These are phyloP conservation scores for Coniochaeta prunicola DNA, from an alignment of 2,329 filamentous ascomycete genomes.

Conservation along the genomic window DNA sequence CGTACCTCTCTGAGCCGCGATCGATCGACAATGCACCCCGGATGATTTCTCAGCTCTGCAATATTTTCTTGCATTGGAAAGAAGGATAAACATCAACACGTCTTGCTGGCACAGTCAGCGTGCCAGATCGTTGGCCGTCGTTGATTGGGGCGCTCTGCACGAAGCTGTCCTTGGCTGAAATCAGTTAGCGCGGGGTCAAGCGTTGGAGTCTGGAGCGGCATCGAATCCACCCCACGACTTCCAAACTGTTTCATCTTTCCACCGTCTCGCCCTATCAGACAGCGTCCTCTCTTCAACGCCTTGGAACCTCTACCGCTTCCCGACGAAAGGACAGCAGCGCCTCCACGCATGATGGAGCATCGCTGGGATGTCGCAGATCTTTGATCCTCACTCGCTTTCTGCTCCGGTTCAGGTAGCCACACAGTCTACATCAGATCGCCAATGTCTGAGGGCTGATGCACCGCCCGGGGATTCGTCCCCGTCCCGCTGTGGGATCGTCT, in stretches of 20 bases:
- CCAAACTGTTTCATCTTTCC: background rate
- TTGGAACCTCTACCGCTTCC: background rate
- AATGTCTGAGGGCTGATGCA: background rate
- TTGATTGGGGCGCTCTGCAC: too few species aligned
- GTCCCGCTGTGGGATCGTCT: background rate
- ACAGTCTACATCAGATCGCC: too few species aligned
- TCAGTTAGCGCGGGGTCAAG: too few species aligned
- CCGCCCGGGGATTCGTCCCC: background rate
- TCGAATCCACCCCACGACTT: background rate
- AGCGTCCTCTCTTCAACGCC: background rate
- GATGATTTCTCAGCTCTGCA: too few species aligned
- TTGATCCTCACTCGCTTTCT: background rate
- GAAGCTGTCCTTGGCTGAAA: too few species aligned
- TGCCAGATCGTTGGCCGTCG: too few species aligned
- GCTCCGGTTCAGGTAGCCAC: background rate
- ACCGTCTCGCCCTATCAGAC: background rate
- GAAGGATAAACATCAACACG: too few species aligned
- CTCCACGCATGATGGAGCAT: background rate
- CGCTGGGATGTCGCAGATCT: conserved; percentile 1
- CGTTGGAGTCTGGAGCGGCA: background rate
- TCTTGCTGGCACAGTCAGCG: too few species aligned
- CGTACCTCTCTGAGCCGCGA: too few species aligned
- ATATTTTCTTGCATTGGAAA: too few species aligned
- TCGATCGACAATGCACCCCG: too few species aligned
- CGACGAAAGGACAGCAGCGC: background rate